Evolutionary conservation across 441 rosid genomes (phyloP).

Genomic region (Corymbia citriodora): DNA sequence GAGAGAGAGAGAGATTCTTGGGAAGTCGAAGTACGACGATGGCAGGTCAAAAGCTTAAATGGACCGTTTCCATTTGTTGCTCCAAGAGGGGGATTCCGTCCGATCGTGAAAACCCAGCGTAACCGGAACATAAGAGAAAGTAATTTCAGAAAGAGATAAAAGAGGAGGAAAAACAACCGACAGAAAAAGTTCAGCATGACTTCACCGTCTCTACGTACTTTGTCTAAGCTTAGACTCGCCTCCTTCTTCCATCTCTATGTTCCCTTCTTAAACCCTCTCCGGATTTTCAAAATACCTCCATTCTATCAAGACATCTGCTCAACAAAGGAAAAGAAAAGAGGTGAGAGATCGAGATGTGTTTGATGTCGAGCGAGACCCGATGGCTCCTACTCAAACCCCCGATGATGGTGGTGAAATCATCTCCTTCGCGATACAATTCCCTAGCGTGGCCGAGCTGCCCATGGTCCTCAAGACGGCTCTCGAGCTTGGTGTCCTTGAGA

Average conservation of each 20-base stretch:
- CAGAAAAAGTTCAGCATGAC: too few species aligned
- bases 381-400: not conserved
- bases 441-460: not conserved
- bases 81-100: too few species aligned
- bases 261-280: not conserved
- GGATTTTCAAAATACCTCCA: not conserved
- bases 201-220: too few species aligned
- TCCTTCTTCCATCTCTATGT: not conserved
- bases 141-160: too few species aligned
- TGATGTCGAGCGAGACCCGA: not conserved
- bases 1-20: too few species aligned
- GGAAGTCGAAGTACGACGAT: too few species aligned
- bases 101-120: too few species aligned
- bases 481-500: conserved; percentile 22
- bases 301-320: not conserved
- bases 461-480: conserved; percentile 22
- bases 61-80: too few species aligned
- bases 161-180: too few species aligned
- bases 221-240: not conserved
- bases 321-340: not conserved
- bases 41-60: too few species aligned
- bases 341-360: not conserved
- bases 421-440: conserved; percentile 3
- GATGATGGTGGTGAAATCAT: not conserved
- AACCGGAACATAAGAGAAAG: too few species aligned